Evolutionary conservation across 495 filamentous ascomycete species (phyloP).

Genomic region (Tuber brumale): DNA sequence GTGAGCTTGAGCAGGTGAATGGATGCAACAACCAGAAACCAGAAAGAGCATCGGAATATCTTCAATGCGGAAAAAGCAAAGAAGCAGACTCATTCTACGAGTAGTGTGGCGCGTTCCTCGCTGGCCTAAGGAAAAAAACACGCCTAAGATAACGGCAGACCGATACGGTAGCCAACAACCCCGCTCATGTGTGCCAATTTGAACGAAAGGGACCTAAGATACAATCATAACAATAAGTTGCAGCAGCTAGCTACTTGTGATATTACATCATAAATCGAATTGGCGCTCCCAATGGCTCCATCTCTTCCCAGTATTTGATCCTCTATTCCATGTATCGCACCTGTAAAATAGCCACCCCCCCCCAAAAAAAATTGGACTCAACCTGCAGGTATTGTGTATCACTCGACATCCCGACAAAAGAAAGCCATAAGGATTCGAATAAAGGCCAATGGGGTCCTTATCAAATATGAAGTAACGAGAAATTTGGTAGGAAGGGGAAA

Average conservation of each 20-base stretch:
- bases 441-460: not conserved
- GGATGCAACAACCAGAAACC: not conserved
- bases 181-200: slow-evolving; percentile 13
- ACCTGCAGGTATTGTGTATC: not conserved
- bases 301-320: slow-evolving; percentile 8
- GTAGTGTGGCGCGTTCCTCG: not conserved
- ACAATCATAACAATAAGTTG: slow-evolving; percentile 7
- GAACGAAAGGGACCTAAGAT: slow-evolving; percentile 16
- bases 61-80: slow-evolving; percentile 19
- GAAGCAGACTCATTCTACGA: not conserved
- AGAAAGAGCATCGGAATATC: slow-evolving; percentile 16
- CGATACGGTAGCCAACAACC: slow-evolving; percentile 17
- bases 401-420: not conserved
- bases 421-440: not conserved
- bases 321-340: slow-evolving; percentile 23
- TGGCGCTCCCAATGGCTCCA: slow-evolving; percentile 4
- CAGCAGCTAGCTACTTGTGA: slow-evolving; percentile 18
- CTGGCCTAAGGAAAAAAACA: slow-evolving; percentile 1
- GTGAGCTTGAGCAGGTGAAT: slow-evolving; percentile 12
- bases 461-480: slow-evolving; percentile 5
- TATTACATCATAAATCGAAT: slow-evolving; percentile 31
- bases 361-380: slow-evolving; percentile 6
- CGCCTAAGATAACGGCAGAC: slow-evolving; percentile 20
- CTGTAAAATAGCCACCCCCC: slow-evolving; percentile 6
- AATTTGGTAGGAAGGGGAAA: slow-evolving; percentile 2